Percentiles rank a stretch among this genome's conserved stretches.
Evolutionary conservation across 2,329 filamentous ascomycete species (phyloP).

Genomic region (Penicillium thymicola): DNA sequence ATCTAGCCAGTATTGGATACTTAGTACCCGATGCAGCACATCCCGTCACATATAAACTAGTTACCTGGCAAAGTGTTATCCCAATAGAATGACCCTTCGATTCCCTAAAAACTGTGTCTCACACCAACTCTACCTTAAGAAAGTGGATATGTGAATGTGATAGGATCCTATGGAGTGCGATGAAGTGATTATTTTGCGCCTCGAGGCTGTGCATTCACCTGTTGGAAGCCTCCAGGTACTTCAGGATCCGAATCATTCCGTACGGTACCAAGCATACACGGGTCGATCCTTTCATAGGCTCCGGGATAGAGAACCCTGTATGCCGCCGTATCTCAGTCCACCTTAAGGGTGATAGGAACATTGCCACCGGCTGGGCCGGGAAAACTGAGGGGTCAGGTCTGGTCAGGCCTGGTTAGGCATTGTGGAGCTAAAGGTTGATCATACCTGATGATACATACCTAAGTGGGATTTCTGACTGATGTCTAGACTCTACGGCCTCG

Average conservation of each 20-base stretch:
- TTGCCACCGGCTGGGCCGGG: conserved; percentile 18
- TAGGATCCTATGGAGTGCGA: background rate
- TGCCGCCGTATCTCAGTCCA: conserved; percentile 18
- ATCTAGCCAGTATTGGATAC: conserved; percentile 1
- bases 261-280: conserved; percentile 8
- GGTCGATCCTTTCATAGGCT: conserved; percentile 19
- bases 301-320: conserved; percentile 20
- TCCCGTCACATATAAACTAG: background rate
- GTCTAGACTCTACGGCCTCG: background rate
- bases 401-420: background rate
- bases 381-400: conserved; percentile 6
- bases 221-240: background rate
- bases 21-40: background rate
- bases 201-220: background rate
- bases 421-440: conserved; percentile 5
- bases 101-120: background rate
- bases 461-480: background rate
- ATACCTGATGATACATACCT: conserved; percentile 5
- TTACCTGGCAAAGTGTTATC: background rate
- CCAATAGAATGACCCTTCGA: background rate
- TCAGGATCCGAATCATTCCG: conserved; percentile 23
- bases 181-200: background rate
- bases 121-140: background rate
- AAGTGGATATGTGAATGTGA: background rate
- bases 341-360: conserved; percentile 6